These are phyloP conservation scores for Fomitopsis serialis DNA, from an alignment of 768 basidiomycete species.

Conservation along the genomic window DNA sequence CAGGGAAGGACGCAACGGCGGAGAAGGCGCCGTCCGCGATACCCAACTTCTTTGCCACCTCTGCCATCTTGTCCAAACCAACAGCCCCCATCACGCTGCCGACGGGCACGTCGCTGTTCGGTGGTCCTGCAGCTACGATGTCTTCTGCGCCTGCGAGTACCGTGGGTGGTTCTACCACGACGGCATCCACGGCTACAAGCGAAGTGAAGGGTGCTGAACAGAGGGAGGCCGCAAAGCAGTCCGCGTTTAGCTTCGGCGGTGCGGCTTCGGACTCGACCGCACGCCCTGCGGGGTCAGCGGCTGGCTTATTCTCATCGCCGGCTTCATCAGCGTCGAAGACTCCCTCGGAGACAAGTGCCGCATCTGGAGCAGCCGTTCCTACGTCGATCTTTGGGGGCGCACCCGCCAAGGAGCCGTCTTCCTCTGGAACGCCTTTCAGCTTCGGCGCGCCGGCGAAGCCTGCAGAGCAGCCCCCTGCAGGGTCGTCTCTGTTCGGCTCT, in stretches of 20 bases:
- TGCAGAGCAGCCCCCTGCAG: conserved; percentile 3
- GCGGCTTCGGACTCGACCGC: too few relatives aligned
- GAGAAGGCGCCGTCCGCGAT: conserved; percentile 24
- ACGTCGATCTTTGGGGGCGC: conserved; percentile 3
- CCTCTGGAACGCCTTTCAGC: conserved; percentile 3
- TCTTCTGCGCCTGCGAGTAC: not conserved
- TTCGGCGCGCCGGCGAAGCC: conserved; percentile 11
- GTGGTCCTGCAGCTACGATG: not conserved
- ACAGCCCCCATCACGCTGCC: conserved; percentile 9
- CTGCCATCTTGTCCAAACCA: conserved; percentile 39
- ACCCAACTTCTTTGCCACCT: conserved; percentile 63
- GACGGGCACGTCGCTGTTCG: not conserved
- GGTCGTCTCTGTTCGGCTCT: conserved; percentile 1
- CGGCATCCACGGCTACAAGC: not conserved
- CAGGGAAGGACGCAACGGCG: conserved; percentile 1
- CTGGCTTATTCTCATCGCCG: not conserved
- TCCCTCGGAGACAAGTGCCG: too few relatives aligned
- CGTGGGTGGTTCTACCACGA: too few relatives aligned
- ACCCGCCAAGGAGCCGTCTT: conserved; percentile 6
- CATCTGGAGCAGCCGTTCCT: not conserved
- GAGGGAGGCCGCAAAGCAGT: too few relatives aligned
- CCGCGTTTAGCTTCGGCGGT: too few relatives aligned
- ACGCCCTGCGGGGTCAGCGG: not conserved
- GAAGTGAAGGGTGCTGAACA: too few relatives aligned
- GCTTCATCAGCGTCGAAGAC: not conserved